These are phyloP conservation scores for Aspergillus mulundensis DNA, from an alignment of 495 filamentous ascomycete genomes.

Conservation along the genomic window DNA sequence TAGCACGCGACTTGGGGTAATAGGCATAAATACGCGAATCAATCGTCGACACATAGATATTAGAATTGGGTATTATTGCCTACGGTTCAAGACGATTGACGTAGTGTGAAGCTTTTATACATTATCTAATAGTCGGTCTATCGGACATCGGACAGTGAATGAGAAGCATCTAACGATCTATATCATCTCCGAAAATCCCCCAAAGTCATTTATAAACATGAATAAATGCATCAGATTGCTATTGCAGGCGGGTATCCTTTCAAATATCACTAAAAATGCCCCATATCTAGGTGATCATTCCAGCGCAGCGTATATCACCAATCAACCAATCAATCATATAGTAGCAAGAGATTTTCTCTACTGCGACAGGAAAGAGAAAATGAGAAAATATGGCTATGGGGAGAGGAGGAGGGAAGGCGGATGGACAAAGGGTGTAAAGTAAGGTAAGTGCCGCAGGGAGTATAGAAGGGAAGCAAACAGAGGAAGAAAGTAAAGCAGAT, in stretches of 20 bases:
- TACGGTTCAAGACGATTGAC: no score
- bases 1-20: no score
- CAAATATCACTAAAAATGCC: conserved; percentile 2
- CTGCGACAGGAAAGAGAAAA: background rate
- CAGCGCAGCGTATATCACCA: background rate
- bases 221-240: background rate
- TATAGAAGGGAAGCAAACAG: background rate
- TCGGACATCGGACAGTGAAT: no score
- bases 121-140: no score
- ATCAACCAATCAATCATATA: background rate
- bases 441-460: background rate
- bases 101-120: no score
- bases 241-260: conserved; percentile 7
- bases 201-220: background rate
- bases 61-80: no score
- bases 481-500: background rate
- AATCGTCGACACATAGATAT: no score
- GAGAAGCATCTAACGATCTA: background rate
- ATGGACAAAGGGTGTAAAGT: background rate
- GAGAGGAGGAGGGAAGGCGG: background rate
- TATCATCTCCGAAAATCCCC: background rate
- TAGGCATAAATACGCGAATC: no score
- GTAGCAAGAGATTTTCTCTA: conserved; percentile 1
- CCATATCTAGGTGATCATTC: background rate
- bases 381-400: background rate